Percentiles rank a stretch among this genome's conserved stretches.
Evolutionary conservation across 345 rosid genomes (phyloP).

Genomic region (Eucalyptus sp.): DNA sequence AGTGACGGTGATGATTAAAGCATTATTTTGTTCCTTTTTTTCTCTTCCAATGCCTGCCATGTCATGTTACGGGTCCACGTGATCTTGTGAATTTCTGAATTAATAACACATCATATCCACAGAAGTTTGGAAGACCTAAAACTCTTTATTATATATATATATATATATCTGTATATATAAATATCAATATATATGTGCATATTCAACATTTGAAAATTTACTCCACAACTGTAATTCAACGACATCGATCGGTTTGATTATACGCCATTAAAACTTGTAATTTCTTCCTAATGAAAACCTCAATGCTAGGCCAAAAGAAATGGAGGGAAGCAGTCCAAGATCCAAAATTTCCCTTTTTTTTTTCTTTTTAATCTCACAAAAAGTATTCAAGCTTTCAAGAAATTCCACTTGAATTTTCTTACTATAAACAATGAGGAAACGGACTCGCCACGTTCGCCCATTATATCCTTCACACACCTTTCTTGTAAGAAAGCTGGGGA

Average conservation of each 20-base stretch:
- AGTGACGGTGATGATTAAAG: neutral
- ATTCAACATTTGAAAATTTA: neutral
- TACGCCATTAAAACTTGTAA: neutral
- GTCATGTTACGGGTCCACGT: neutral
- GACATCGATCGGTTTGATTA: neutral
- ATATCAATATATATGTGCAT: neutral
- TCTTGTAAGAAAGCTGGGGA: neutral
- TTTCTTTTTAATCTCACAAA: neutral
- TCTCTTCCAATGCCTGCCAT: neutral
- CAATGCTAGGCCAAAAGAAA: neutral
- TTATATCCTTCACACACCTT: neutral
- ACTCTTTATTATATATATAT: neutral
- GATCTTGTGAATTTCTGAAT: neutral
- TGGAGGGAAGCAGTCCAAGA: neutral
- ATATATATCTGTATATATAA: rapidly evolving
- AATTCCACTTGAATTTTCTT: neutral
- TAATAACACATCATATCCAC: neutral
- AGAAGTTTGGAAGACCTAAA: neutral
- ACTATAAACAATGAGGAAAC: neutral
- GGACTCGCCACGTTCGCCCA: neutral
- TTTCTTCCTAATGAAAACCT: neutral
- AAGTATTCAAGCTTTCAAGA: neutral
- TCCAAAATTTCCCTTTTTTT: neutral
- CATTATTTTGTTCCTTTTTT: neutral
- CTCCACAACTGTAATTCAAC: neutral